Evolutionary conservation across 371 early-diverging fungal genomes (phyloP).

Genomic region (Entomophthora muscae): DNA sequence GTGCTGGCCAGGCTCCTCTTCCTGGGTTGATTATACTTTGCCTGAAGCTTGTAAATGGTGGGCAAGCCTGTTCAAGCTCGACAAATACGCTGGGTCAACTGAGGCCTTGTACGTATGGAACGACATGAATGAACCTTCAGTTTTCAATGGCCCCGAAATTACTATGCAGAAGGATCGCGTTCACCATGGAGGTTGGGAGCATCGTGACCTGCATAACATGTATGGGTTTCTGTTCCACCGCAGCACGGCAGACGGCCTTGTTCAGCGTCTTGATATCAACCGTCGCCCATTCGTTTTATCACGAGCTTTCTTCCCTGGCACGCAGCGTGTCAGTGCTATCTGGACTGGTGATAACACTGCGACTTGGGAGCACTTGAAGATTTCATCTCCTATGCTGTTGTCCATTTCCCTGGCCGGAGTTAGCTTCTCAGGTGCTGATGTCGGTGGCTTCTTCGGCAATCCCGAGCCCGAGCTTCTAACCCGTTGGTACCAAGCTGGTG

Average conservation of each 20-base stretch:
- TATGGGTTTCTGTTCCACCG: slow-evolving; percentile 50
- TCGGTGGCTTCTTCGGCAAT: slow-evolving; percentile 85
- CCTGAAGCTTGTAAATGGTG: slow-evolving; percentile 67
- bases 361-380: slow-evolving; percentile 58
- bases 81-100: slow-evolving; percentile 47
- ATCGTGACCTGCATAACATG: slow-evolving; percentile 77
- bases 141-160: slow-evolving; percentile 81
- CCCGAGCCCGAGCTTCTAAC: slow-evolving; percentile 56
- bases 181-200: slow-evolving; percentile 59
- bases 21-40: slow-evolving; percentile 75
- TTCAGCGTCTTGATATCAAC: slow-evolving; percentile 23
- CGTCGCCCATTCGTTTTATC: slow-evolving; percentile 72
- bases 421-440: slow-evolving; percentile 71
- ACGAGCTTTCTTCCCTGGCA: slow-evolving; percentile 80
- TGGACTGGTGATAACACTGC: slow-evolving; percentile 90
- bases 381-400: slow-evolving; percentile 65
- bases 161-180: slow-evolving; percentile 81
- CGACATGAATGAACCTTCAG: slow-evolving; percentile 90
- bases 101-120: slow-evolving; percentile 74
- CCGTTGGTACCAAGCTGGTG: slow-evolving; percentile 84
- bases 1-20: slow-evolving; percentile 87
- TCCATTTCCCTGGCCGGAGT: slow-evolving; percentile 54
- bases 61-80: slow-evolving; percentile 45
- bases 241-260: slow-evolving; percentile 29
- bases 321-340: slow-evolving; percentile 68